Conservation (phyloP, 768 basidiomycete genomes). For the Scleroderma citrinum region DNA sequence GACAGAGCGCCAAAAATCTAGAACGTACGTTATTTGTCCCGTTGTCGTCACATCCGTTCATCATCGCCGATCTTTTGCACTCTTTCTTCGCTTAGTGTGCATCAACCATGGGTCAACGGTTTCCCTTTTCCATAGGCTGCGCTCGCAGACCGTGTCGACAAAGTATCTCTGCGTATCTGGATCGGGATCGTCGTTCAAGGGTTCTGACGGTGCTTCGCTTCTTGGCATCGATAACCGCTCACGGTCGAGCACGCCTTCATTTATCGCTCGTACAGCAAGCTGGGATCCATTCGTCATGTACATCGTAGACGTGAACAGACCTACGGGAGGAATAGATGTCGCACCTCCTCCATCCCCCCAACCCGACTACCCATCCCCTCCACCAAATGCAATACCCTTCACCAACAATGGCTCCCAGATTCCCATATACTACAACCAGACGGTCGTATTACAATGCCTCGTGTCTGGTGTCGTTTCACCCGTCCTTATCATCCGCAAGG, state of each 20-base stretch:
- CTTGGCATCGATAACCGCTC: constrained; percentile 73
- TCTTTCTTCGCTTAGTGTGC: constrained; percentile 56
- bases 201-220: constrained; percentile 84
- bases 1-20: constrained; percentile 88
- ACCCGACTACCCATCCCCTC: constrained; percentile 86
- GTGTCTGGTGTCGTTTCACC: constrained; percentile 93
- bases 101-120: constrained; percentile 95
- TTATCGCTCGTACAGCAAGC: constrained; percentile 83
- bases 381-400: constrained; percentile 85
- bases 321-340: constrained; percentile 68
- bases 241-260: constrained; percentile 72
- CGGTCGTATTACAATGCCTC: constrained; percentile 89
- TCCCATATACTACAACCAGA: constrained; percentile 95
- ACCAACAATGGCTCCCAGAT: constrained; percentile 80
- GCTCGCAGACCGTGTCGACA: constrained; percentile 93
- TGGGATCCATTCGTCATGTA: constrained; percentile 98
- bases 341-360: constrained; percentile 79
- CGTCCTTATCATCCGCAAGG: constrained; percentile 88
- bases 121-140: constrained; percentile 91
- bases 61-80: constrained; percentile 10
- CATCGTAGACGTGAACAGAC: constrained; percentile 89
- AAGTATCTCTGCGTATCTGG: constrained; percentile 96
- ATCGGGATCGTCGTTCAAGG: constrained; percentile 86
- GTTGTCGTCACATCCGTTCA: constrained; percentile 6
- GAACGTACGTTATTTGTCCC: constrained; percentile 57